These are phyloP conservation scores for Sarocladium brachiariae DNA, from an alignment of 2,329 filamentous ascomycete genomes.

Conservation along the genomic window DNA sequence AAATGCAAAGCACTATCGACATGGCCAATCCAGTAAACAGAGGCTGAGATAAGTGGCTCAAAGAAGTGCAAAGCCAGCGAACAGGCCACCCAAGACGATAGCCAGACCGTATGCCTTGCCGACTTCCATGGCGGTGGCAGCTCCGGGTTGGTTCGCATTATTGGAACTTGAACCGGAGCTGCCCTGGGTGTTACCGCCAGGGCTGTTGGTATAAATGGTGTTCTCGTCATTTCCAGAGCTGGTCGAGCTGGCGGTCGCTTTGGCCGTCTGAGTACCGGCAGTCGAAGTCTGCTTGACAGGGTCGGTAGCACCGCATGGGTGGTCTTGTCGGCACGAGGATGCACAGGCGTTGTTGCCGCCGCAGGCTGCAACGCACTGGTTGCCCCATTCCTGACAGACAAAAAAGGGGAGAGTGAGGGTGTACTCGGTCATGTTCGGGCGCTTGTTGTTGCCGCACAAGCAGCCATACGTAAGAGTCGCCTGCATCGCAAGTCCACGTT, in stretches of 20 bases:
- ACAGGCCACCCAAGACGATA: constrained; percentile 30
- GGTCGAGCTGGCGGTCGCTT: constrained; percentile 28
- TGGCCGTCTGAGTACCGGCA: constrained; percentile 32
- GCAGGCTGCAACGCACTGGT: constrained; percentile 60
- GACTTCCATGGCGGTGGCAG: constrained; percentile 24
- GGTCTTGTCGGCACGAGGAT: constrained; percentile 45
- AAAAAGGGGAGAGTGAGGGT: constrained; percentile 73
- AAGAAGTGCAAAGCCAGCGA: constrained; percentile 34
- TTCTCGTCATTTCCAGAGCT: constrained; percentile 22
- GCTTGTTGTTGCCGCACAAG: constrained; percentile 58
- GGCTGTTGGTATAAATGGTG: constrained; percentile 31
- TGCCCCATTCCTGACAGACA: constrained; percentile 65
- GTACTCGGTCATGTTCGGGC: constrained; percentile 71
- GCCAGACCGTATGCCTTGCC: constrained; percentile 31
- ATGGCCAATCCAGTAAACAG: not conserved
- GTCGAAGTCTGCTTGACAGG: constrained; percentile 55
- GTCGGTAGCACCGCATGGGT: constrained; percentile 66
- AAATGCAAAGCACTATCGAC: not conserved
- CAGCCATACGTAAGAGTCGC: constrained; percentile 61
- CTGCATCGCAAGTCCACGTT: constrained; percentile 24
- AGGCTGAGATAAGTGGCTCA: constrained; percentile 15
- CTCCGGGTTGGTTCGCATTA: constrained; percentile 14
- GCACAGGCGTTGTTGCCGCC: constrained; percentile 65
- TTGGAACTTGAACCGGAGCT: constrained; percentile 10
- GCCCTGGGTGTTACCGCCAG: constrained; percentile 15